Percentiles rank a stretch among this genome's conserved stretches.
Evolutionary conservation across 2,329 filamentous ascomycete genomes (phyloP).

Genomic region (Pseudopithomyces maydicus): DNA sequence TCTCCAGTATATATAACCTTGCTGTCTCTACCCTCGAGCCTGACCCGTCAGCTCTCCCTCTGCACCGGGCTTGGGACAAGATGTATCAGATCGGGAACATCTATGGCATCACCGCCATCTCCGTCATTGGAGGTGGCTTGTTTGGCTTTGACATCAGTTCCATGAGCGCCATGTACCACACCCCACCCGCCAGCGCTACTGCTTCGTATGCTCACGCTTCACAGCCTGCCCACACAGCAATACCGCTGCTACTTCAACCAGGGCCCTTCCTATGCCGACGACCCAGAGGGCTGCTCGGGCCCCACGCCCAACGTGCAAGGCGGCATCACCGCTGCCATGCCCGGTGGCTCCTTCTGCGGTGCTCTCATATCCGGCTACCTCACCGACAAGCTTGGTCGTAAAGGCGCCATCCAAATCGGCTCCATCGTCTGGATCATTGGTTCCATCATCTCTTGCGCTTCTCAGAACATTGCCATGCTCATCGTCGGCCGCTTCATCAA

Average conservation of each 20-base stretch:
- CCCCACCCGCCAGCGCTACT: background rate
- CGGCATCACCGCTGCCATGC: conserved; percentile 73
- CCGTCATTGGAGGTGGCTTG: conserved; percentile 68
- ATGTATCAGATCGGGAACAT: conserved; percentile 58
- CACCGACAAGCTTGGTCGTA: conserved; percentile 62
- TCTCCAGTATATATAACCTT: background rate
- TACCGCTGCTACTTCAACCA: conserved; percentile 77
- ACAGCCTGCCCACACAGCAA: conserved; percentile 65
- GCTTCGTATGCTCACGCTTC: conserved; percentile 34
- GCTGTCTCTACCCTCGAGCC: background rate
- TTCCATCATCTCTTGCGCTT: conserved; percentile 65
- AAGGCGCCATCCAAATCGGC: conserved; percentile 59
- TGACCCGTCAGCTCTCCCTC: background rate
- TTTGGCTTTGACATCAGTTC: conserved; percentile 82
- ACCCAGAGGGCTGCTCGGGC: conserved; percentile 55
- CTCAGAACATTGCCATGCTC: conserved; percentile 72
- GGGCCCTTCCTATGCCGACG: conserved; percentile 45
- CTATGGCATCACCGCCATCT: conserved; percentile 63
- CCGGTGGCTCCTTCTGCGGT: conserved; percentile 71
- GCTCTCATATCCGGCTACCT: conserved; percentile 64
- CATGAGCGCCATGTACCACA: conserved; percentile 61
- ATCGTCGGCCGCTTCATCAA: conserved; percentile 73
- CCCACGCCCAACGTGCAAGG: conserved; percentile 64
- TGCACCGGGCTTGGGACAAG: conserved; percentile 7
- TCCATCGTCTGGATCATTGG: conserved; percentile 62